Evolutionary conservation across 257 asterid genomes (phyloP), one percentile per base, ranked within the genome.

Genomic region (Solanum arcanum): DNA sequence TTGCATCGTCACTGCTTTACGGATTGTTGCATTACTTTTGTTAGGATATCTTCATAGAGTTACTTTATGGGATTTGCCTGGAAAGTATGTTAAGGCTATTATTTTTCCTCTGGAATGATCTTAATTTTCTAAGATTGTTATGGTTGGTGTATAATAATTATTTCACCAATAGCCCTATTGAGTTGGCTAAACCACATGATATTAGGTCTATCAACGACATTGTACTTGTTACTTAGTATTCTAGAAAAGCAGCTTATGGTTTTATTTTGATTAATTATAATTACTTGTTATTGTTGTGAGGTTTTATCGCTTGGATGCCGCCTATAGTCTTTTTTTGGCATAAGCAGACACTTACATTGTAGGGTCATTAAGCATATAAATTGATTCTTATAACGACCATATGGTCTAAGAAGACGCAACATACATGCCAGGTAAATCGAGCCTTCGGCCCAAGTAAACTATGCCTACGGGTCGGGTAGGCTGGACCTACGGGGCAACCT

Each of bases 401-500:
- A 49, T 3, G 9, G 18, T 7, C 9, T 3, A 23, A 8, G 60
- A 49, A 49, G 60, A 49, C 1, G 0, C 9, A 49, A 21, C 23
- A 2, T 16, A 16, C 2, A 18, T 0, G 23, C 4, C 1, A 18
- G 4, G 62, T 52, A 52, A 4, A 52, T 2, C 10, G 0, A 52
- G 23, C 62, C n/a, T 52, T 16, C 4, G 11, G 2, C 2, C 4
- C 7, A 0, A 1, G n/a, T 52, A 52, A 1, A 52, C 11, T 4
- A 23, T 52, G 23, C 62, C 3, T 18, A 52, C 1, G 1, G n/a
- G n/a, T 0, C 4, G 11, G 11, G n/a, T 52, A 18, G 62, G 62
- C n/a, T 7, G 2, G 9, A 52, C n/a, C 21, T 52, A 52, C 10
- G 4, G 62, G 23, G 62, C 0, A 52, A 16, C 10, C 16, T 52